Evolutionary conservation across 495 filamentous ascomycete genomes (phyloP).

Genomic region (Pyrenula aspistea): DNA sequence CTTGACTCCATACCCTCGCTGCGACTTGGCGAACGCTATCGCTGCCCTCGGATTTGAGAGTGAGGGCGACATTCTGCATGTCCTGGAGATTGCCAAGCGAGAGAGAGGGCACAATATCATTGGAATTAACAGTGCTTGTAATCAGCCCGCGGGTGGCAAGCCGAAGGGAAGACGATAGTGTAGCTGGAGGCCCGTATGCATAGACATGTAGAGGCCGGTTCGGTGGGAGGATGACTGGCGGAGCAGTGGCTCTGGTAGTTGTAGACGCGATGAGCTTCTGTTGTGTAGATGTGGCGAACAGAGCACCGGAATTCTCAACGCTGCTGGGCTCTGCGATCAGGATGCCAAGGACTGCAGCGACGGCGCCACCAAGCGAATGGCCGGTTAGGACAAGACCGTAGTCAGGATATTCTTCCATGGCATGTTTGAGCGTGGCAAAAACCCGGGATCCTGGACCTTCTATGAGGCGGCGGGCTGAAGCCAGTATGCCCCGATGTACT

Average conservation of each 20-base stretch:
- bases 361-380: slow-evolving; percentile 66
- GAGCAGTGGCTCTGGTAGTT: slow-evolving; percentile 12
- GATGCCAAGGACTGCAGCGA: slow-evolving; percentile 61
- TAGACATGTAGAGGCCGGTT: slow-evolving; percentile 67
- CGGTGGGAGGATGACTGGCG: slow-evolving; percentile 41
- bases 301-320: slow-evolving; percentile 34
- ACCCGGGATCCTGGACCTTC: slow-evolving; percentile 53
- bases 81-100: slow-evolving; percentile 67
- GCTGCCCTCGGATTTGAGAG: slow-evolving; percentile 58
- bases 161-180: slow-evolving; percentile 60
- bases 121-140: slow-evolving; percentile 60
- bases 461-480: slow-evolving; percentile 58
- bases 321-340: slow-evolving; percentile 54
- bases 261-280: slow-evolving; percentile 11
- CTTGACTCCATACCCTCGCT: slow-evolving; percentile 49
- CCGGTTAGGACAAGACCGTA: slow-evolving; percentile 70
- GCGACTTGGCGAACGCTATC: slow-evolving; percentile 54
- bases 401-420: slow-evolving; percentile 55
- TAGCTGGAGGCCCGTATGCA: slow-evolving; percentile 65
- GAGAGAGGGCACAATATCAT: slow-evolving; percentile 62
- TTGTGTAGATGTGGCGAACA: slow-evolving; percentile 33
- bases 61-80: slow-evolving; percentile 55
- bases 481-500: slow-evolving; percentile 76
- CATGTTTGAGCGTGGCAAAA: slow-evolving; percentile 54
- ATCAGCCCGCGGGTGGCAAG: slow-evolving; percentile 62